These are phyloP conservation scores for Oemleria cerasiformis DNA, from an alignment of 306 rosid species.

Conservation along the genomic window DNA sequence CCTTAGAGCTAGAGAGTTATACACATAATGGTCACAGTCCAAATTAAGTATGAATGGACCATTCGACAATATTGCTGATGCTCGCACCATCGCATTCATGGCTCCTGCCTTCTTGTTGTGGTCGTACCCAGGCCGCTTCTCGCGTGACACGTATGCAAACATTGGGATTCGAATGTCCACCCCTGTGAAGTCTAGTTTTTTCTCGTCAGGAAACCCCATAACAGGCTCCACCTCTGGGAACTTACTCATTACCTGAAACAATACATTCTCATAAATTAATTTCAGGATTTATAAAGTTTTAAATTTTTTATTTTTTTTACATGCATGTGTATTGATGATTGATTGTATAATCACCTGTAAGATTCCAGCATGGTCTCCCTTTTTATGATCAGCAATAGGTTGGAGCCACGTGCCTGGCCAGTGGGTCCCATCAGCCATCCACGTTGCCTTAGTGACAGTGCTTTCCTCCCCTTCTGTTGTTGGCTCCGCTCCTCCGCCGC, in stretches of 20 bases:
- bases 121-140: constrained; percentile 74
- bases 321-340: neutral
- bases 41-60: constrained; percentile 79
- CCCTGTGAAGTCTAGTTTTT: constrained; percentile 65
- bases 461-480: constrained; percentile 14
- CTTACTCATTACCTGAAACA: constrained; percentile 54
- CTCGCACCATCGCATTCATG: constrained; percentile 89
- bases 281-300: too few relatives aligned
- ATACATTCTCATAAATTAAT: too few relatives aligned
- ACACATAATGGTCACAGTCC: constrained; percentile 80
- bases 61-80: constrained; percentile 72
- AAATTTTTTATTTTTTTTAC: too few relatives aligned
- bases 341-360: constrained; percentile 30
- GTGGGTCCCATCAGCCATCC: constrained; percentile 95
- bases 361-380: constrained; percentile 92
- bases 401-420: constrained; percentile 82
- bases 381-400: constrained; percentile 54
- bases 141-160: constrained; percentile 86
- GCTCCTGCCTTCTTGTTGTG: constrained; percentile 95
- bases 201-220: constrained; percentile 58
- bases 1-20: constrained; percentile 54
- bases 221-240: constrained; percentile 64
- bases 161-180: constrained; percentile 73
- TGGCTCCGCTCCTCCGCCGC: constrained; percentile 50
- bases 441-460: constrained; percentile 51